Base-by-base conservation (phyloP, 768 basidiomycete species). In the Russula dissimulans region DNA sequence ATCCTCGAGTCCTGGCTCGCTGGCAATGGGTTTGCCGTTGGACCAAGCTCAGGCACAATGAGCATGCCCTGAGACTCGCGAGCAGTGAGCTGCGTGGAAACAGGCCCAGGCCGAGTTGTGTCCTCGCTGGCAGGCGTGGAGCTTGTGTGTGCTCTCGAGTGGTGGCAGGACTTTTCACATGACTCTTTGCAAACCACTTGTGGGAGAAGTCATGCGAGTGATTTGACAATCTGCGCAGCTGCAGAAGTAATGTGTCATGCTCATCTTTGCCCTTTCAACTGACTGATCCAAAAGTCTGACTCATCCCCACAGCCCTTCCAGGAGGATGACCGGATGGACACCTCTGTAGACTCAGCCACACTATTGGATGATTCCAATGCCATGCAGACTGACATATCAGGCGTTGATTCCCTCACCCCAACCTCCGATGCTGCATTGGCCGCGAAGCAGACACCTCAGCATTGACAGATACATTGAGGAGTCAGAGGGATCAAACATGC, bases 1-100 rank as follows among this genome's bases (percentile, higher is more conserved):
- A 89, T 97, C 26, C 79, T 97, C 22, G 93, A 95, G 74, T 89
- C 91, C 15, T 97, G 94, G 92, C 72, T 97, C 34, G 87, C 87
- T 7, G 84, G 86, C 65, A 88, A 89, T 69, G 93, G 92, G 0
- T 89, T 95, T 69, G 85, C 89, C 0, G 85, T 94, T 26, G 87
- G 86, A 17, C 89, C 92, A 4, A 87, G 85, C 66, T 77, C 86
- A 0, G 84, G 87, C 56, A 88, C 87, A 0, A 87, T 83, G 3
- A 88, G 88, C 1, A 71, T 84, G 61, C 86, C 85, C 15, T 74
- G 88, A 54, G 90, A 92, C 84, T 31, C 77, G 85, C 61, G 89
- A 91, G 69, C 86, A 89, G 67, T 74, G 89, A 10, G 75, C 82
- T 39, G 85, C 82, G 8, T 72, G 87, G 63, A 73, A 85, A 51